These are phyloP conservation scores for Fragaria ananassa DNA, from an alignment of 306 rosid genomes.

Conservation along the genomic window DNA sequence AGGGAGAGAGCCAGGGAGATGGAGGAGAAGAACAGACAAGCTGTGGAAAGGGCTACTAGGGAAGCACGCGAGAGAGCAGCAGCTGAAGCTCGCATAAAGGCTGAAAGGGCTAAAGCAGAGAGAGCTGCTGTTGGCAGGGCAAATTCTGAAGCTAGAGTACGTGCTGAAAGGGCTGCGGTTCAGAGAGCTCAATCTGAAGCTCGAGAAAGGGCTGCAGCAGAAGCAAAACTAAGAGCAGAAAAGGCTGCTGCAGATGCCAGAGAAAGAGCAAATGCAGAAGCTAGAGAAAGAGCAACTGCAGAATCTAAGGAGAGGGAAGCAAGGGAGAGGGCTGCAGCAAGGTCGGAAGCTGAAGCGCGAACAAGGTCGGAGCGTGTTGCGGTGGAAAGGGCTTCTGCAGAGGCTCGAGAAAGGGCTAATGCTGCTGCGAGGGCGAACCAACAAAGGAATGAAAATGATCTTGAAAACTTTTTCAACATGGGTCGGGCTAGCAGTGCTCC, in stretches of 20 bases:
- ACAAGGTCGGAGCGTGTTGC: slow-evolving; percentile 76
- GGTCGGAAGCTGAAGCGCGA: slow-evolving; percentile 68
- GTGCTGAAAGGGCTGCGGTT: slow-evolving; percentile 97
- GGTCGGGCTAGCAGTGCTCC: slow-evolving; percentile 85
- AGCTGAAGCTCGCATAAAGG: slow-evolving; percentile 71
- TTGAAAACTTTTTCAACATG: slow-evolving; percentile 75
- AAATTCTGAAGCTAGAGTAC: slow-evolving; percentile 84
- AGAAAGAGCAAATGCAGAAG: slow-evolving; percentile 62
- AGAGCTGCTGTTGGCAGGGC: slow-evolving; percentile 82
- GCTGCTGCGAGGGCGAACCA: slow-evolving; percentile 74
- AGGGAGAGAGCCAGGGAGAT: slow-evolving; percentile 39
- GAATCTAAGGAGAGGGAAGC: slow-evolving; percentile 45
- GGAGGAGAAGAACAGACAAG: slow-evolving; percentile 71
- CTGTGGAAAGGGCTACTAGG: slow-evolving; percentile 97
- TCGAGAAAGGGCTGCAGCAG: slow-evolving; percentile 94
- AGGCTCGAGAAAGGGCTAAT: slow-evolving; percentile 84
- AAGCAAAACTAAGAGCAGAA: slow-evolving; percentile 83
- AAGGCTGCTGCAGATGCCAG: slow-evolving; percentile 80
- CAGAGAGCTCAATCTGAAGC: slow-evolving; percentile 98
- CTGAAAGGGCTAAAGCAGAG: slow-evolving; percentile 76
- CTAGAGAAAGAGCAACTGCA: slow-evolving; percentile 62
- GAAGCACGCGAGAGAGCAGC: slow-evolving; percentile 99
- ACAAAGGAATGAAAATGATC: slow-evolving; percentile 72
- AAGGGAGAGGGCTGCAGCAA: slow-evolving; percentile 36
- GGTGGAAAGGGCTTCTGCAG: slow-evolving; percentile 79